phyloP scores from a whole-genome alignment of 352 stramenopile species.

The Globisporangium ultimum region DNA sequence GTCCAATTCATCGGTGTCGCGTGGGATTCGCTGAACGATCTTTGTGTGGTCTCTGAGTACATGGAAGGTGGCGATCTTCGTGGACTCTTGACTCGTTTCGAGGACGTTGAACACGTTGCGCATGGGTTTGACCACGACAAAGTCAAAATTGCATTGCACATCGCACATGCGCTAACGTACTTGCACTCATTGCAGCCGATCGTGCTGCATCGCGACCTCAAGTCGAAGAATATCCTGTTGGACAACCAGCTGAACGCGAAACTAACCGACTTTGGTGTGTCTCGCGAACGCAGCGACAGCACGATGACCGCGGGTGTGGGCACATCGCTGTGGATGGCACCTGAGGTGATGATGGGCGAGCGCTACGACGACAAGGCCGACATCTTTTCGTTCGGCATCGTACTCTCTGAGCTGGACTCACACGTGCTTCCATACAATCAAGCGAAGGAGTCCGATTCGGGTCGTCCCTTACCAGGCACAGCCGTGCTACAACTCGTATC shows the following conservation, averaged over 20 bases:
- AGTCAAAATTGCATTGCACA: constrained; percentile 32
- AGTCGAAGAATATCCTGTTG: constrained; percentile 60
- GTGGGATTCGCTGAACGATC: constrained; percentile 29
- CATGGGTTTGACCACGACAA: constrained; percentile 26
- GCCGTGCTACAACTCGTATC: no score
- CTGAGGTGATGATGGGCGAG: constrained; percentile 46
- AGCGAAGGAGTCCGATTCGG: constrained; percentile 3
- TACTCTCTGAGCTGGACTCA: constrained; percentile 3
- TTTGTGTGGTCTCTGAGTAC: constrained; percentile 31
- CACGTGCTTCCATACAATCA: constrained; percentile 28
- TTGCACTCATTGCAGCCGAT: constrained; percentile 40
- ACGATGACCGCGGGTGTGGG: constrained; percentile 46
- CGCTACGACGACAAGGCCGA: constrained; percentile 41
- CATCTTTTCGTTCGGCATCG: neutral
- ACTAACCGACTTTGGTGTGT: constrained; percentile 56
- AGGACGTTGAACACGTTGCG: no score
- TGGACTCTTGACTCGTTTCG: constrained; percentile 8
- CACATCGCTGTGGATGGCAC: constrained; percentile 43
- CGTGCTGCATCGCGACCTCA: constrained; percentile 52
- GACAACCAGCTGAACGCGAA: constrained; percentile 30
- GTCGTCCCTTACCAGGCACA: no score
- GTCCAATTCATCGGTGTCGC: constrained; percentile 8
- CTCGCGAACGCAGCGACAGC: constrained; percentile 25
- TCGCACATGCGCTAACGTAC: constrained; percentile 46
- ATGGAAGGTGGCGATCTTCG: constrained; percentile 31